Conservation (phyloP, 768 basidiomycete species). For the Favolaschia claudopus region DNA sequence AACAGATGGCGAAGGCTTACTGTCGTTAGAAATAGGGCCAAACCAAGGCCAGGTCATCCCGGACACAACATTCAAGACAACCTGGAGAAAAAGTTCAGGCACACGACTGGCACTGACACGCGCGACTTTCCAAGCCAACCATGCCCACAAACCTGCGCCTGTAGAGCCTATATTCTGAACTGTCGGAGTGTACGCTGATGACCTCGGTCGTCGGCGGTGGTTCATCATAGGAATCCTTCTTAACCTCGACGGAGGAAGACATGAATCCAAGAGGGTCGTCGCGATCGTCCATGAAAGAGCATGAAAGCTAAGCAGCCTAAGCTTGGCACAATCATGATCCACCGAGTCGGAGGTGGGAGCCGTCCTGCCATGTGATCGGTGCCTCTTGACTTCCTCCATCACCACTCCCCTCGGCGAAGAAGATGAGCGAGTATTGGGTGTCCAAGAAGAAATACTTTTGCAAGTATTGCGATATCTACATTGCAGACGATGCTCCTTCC, state of each 20-base stretch:
- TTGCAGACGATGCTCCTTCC: conserved; percentile 95
- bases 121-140: conserved; percentile 59
- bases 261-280: neutral
- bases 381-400: neutral
- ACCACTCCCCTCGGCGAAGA: conserved; percentile 9
- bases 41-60: conserved; percentile 86
- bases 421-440: conserved; percentile 93
- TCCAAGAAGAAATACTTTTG: conserved; percentile 93
- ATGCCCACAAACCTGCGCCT: conserved; percentile 72
- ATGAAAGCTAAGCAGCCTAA: too few species aligned
- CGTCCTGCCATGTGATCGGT: too few species aligned
- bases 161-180: conserved; percentile 67
- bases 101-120: neutral
- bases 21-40: conserved; percentile 77
- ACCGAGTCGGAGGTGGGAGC: too few species aligned
- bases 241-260: neutral
- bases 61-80: conserved; percentile 65
- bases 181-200: conserved; percentile 15
- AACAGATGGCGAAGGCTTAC: conserved; percentile 48
- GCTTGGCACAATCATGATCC: too few species aligned
- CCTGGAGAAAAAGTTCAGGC: conserved; percentile 42
- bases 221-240: neutral
- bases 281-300: neutral
- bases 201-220: neutral
- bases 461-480: conserved; percentile 98